Conservation (phyloP, 2,329 filamentous ascomycete genomes). For the Elsinoe fawcettii region DNA sequence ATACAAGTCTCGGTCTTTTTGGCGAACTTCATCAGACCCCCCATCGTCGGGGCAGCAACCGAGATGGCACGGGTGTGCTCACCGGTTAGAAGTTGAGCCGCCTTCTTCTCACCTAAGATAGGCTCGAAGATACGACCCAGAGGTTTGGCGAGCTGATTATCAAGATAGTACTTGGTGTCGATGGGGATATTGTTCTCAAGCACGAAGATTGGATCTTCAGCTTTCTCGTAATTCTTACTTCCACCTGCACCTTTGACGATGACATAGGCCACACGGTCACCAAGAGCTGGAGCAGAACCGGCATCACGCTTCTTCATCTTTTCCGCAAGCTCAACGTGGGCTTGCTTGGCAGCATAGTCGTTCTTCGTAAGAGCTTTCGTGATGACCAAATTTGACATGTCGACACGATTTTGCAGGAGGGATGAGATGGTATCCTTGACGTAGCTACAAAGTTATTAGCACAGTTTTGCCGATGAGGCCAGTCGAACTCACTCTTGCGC, state of each 20-base stretch:
- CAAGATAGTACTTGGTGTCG: conserved; percentile 96
- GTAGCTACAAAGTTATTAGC: conserved; percentile 54
- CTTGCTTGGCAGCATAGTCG: conserved; percentile 85
- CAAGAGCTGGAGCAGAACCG: conserved; percentile 83
- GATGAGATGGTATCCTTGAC: conserved; percentile 95
- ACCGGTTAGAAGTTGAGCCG: conserved; percentile 74
- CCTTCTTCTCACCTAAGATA: conserved; percentile 89
- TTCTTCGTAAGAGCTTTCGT: conserved; percentile 92
- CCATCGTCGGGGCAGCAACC: conserved; percentile 81
- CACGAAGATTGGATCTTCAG: conserved; percentile 93
- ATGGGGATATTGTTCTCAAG: conserved; percentile 97
- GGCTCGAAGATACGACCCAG: conserved; percentile 94
- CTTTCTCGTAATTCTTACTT: conserved; percentile 93
- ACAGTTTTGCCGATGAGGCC: background rate
- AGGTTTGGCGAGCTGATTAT: conserved; percentile 95
- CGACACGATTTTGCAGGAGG: conserved; percentile 90
- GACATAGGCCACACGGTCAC: conserved; percentile 95
- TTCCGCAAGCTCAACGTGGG: conserved; percentile 88
- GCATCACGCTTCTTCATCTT: conserved; percentile 97
- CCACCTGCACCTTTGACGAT: conserved; percentile 88
- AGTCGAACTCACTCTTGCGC: conserved; percentile 72
- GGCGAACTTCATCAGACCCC: conserved; percentile 95
- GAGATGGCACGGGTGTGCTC: conserved; percentile 93
- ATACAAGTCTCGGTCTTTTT: conserved; percentile 98
- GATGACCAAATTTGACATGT: conserved; percentile 99